A percentile compares a stretch with the other conserved stretches of the same genome.
Conservation (phyloP, 2,329 filamentous ascomycete species). For the Talaromyces sp. region DNA sequence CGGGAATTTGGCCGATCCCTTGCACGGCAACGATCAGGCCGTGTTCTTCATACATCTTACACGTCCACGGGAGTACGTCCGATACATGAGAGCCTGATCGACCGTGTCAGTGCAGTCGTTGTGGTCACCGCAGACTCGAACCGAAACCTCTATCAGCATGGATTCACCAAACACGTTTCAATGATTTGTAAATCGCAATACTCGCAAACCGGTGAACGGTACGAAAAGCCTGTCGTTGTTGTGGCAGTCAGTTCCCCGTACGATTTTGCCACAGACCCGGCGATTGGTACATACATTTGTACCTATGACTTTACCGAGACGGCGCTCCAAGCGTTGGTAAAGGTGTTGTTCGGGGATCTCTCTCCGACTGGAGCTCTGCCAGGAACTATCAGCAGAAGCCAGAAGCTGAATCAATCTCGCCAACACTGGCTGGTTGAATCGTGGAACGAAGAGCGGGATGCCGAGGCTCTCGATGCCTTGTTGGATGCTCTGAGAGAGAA, state of each 20-base stretch:
- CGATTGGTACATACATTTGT: constrained; percentile 87
- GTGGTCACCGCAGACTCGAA: constrained; percentile 92
- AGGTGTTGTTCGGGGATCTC: constrained; percentile 74
- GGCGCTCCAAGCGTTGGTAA: constrained; percentile 76
- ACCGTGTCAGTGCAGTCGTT: constrained; percentile 80
- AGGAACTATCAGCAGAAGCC: constrained; percentile 77
- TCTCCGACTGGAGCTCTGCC: constrained; percentile 53
- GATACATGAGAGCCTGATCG: constrained; percentile 89
- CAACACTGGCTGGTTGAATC: constrained; percentile 93
- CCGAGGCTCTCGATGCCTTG: constrained; percentile 67
- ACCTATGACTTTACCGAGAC: constrained; percentile 96
- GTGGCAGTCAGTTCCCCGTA: constrained; percentile 93
- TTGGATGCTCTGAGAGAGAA: constrained; percentile 64
- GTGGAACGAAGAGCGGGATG: constrained; percentile 76
- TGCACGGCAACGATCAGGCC: constrained; percentile 78
- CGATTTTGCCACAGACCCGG: constrained; percentile 89
- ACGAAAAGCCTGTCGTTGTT: constrained; percentile 80
- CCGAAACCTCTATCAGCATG: constrained; percentile 85
- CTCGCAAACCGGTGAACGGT: constrained; percentile 33
- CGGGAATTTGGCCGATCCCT: constrained; percentile 80
- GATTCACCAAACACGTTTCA: constrained; percentile 91
- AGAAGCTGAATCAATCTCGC: constrained; percentile 80
- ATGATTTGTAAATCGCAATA: constrained; percentile 68
- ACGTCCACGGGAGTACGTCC: constrained; percentile 88
- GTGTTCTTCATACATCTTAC: constrained; percentile 89